Evolutionary conservation across 1,284 basidiomycete genomes (phyloP), one percentile per base, ranked within the genome.

Genomic region (Leccinum variabile): DNA sequence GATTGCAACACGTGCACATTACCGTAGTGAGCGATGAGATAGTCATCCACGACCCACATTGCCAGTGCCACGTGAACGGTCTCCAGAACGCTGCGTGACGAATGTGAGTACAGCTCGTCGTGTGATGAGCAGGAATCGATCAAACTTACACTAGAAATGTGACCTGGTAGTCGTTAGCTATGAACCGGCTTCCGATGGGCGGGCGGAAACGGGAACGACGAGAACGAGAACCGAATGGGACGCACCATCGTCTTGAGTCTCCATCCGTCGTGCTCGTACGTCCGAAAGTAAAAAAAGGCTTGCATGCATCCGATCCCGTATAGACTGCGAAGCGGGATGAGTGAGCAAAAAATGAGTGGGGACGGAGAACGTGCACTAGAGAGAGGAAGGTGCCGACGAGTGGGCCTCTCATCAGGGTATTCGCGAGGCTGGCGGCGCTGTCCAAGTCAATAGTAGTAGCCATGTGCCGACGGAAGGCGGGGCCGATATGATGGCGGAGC

Each of bases 231-330:
- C 5, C 5, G 44, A 22, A 22, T 46, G 6, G 14, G 7, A 64
- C 73, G 9, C 52, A 75, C 72, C 44, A 61, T 70, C 5, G 62
- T 3, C 41, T 74, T 75, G 46, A 73, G 66, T 44, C 59, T 58
- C 56, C 56, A 35, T 3, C 35, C 73, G 2, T 56, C 46, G 13
- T 28, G 25, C 3, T 65, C 61, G 61, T 75, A 73, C 0, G 71
- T 73, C 18, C 59, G 66, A 30, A 67, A 75, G 61, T 73, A 73
- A 32, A 70, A 74, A 41, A 75, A 65, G 6, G 71, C 66, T 32
- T 73, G 72, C 52, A 66, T 64, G 61, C 72, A 73, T 3, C 72
- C 75, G n/a, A 73, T 57, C 7, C 72, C 72, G 32, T 73, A 73
- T 2, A 73, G 54, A n/a, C 72, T 73, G 41, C 8, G 49, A 16